These are phyloP conservation scores for Calophaca sinica DNA, from an alignment of 306 rosid species.

Conservation along the genomic window DNA sequence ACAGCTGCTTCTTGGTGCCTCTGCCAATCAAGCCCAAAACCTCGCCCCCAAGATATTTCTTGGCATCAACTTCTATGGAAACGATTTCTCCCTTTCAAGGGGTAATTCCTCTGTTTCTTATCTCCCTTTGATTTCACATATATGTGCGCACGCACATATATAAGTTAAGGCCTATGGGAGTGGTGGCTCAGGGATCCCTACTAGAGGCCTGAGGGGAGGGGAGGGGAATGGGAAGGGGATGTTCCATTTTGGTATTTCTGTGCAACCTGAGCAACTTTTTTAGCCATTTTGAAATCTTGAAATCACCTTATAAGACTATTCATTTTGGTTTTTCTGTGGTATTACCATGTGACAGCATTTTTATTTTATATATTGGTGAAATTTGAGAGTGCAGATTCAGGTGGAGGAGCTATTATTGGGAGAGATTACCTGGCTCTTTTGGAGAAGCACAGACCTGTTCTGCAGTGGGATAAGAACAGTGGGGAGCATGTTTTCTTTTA, in stretches of 20 bases:
- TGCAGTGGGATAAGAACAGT: constrained; percentile 86
- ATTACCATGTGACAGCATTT: not conserved
- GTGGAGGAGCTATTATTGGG: constrained; percentile 82
- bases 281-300: not conserved
- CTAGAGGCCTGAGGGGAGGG: not conserved
- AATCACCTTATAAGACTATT: not conserved
- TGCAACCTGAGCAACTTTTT: no score
- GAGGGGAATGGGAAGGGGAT: not conserved
- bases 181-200: no score
- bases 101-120: constrained; percentile 53
- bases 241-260: no score
- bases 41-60: constrained; percentile 72
- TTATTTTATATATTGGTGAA: constrained; percentile 23
- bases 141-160: not conserved
- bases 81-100: constrained; percentile 76
- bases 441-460: constrained; percentile 76
- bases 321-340: not conserved
- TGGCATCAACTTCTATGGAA: constrained; percentile 95
- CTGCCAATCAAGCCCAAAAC: constrained; percentile 54
- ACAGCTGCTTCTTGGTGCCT: constrained; percentile 63
- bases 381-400: constrained; percentile 55
- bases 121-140: not conserved
- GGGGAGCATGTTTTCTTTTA: constrained; percentile 85
- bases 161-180: no score
- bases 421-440: constrained; percentile 78